Base-by-base conservation (phyloP, 345 rosid genomes). In the Raphanus raphanistrum region DNA sequence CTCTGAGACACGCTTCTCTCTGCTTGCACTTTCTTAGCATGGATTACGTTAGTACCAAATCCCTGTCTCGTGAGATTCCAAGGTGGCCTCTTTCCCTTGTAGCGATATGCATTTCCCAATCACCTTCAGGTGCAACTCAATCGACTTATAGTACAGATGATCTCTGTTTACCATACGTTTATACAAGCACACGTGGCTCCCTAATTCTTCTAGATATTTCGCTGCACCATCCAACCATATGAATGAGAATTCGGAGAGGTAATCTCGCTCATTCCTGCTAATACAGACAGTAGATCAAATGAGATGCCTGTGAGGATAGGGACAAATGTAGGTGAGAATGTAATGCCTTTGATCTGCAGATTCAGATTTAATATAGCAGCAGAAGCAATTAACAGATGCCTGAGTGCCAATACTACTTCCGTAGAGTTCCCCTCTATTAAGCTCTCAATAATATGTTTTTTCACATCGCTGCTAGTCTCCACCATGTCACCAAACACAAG, bases 161-260 rank as follows among this genome's bases (percentile, higher is more conserved):
- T 58, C 80, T 78, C 74, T 71, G 59, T 87, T 79, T 66, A 73
- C 70, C 13, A 75, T 43, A 55, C 88, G 87, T 80, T 86, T 77
- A n/a, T 80, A 79, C 29, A 62, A 71, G 59, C 87, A 85, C 68
- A 92, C 82, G 75, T 82, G 86, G 71, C 81, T 79, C 79, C 89
- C 98, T 58, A 92, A 66, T 80, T 91, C 96, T 86, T 92, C 92
- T 74, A 91, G 79, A 86, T 79, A 87, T 83, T 84, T 88, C 73
- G 89, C 86, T 76, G 85, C 86, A 81, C 98, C 98, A 79, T 92
- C 97, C 77, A 92, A 83, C 92, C 92, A 92, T 71, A 92, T 79
- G 73, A 90, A 84, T 16, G 90, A 75, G 70, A 84, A 84, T 29
- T 91, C 79, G 13, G 13, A 76, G 78, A 9, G 85, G 88, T 72